phyloP scores from a whole-genome alignment of 2,329 filamentous ascomycete genomes.

The Cercospora sp. region DNA sequence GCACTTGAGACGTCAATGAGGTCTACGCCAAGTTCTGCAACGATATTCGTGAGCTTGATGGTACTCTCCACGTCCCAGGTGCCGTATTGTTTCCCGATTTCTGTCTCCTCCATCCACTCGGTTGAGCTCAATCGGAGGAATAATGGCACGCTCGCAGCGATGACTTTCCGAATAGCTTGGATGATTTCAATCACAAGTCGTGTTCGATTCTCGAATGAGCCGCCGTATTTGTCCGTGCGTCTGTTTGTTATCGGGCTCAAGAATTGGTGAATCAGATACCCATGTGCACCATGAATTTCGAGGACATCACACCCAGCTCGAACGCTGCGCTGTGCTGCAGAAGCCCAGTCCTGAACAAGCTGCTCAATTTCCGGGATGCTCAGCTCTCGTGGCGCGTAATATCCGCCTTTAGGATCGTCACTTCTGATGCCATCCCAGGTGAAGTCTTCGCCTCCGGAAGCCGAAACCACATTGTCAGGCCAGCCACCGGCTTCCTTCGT shows the following conservation, averaged over 20 bases:
- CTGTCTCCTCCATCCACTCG: constrained; percentile 69
- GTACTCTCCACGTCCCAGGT: constrained; percentile 69
- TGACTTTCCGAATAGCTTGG: constrained; percentile 55
- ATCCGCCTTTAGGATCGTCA: constrained; percentile 36
- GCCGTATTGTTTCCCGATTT: constrained; percentile 51
- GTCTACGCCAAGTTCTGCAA: constrained; percentile 74
- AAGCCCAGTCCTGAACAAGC: constrained; percentile 63
- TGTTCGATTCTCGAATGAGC: constrained; percentile 68
- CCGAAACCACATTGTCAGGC: constrained; percentile 56
- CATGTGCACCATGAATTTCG: constrained; percentile 78
- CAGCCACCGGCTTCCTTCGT: constrained; percentile 51
- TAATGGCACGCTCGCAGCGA: constrained; percentile 67
- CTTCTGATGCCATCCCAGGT: constrained; percentile 41
- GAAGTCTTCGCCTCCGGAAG: constrained; percentile 49
- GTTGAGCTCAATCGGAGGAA: constrained; percentile 70
- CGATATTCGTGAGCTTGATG: constrained; percentile 62
- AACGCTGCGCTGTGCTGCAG: constrained; percentile 56
- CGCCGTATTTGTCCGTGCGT: constrained; percentile 66
- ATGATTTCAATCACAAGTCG: constrained; percentile 65
- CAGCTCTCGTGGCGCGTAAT: constrained; percentile 51
- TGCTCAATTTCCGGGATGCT: constrained; percentile 65
- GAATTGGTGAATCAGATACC: constrained; percentile 72
- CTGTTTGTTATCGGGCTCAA: constrained; percentile 67
- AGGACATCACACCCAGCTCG: constrained; percentile 72
- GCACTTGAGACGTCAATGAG: constrained; percentile 80